phyloP scores from a whole-genome alignment of 2,329 filamentous ascomycete genomes.

The Alternaria brassicae region DNA sequence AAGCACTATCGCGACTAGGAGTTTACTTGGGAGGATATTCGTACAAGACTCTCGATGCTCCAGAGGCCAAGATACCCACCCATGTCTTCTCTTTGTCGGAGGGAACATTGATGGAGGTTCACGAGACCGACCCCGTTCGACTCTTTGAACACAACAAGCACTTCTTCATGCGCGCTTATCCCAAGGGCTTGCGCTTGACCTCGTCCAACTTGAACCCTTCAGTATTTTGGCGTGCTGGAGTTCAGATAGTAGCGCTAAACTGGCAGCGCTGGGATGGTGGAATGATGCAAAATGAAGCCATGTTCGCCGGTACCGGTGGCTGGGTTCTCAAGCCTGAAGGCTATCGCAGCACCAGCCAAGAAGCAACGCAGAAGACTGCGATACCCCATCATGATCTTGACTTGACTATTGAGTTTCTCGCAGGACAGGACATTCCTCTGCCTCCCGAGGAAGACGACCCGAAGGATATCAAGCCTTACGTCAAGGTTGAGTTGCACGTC shows the following conservation, averaged over 20 bases:
- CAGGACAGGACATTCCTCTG: constrained; percentile 77
- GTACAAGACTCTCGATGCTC: constrained; percentile 74
- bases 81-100: constrained; percentile 72
- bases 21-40: constrained; percentile 88
- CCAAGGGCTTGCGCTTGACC: constrained; percentile 78
- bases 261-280: constrained; percentile 92
- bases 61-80: constrained; percentile 61
- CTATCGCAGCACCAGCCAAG: constrained; percentile 62
- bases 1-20: constrained; percentile 74
- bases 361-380: constrained; percentile 53
- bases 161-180: constrained; percentile 88
- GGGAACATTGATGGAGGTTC: constrained; percentile 70
- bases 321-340: constrained; percentile 85
- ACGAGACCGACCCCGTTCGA: constrained; percentile 60
- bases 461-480: constrained; percentile 72
- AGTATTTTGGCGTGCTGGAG: constrained; percentile 84
- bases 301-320: constrained; percentile 82
- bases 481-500: constrained; percentile 82
- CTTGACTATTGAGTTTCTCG: constrained; percentile 75
- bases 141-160: constrained; percentile 83
- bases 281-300: constrained; percentile 95
- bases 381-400: constrained; percentile 65
- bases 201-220: constrained; percentile 88
- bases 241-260: constrained; percentile 91
- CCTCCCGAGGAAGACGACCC: constrained; percentile 62